These are phyloP conservation scores for Podaxis pistillaris DNA, from an alignment of 768 basidiomycete species.

Conservation along the genomic window DNA sequence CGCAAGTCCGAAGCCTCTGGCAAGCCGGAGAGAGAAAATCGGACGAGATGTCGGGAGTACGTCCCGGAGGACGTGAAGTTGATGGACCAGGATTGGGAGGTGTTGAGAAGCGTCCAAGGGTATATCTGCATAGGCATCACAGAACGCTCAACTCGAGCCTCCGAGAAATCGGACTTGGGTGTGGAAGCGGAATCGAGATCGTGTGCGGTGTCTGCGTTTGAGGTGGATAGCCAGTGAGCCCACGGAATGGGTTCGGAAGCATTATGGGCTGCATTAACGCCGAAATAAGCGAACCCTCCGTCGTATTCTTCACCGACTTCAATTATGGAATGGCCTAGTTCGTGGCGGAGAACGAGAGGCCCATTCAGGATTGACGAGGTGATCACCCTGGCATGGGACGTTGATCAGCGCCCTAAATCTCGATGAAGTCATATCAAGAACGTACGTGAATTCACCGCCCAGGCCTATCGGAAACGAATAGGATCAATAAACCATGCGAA, in stretches of 20 bases:
- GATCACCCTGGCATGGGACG: constrained; percentile 50
- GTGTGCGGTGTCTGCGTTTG: constrained; percentile 18
- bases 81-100: constrained; percentile 54
- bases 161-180: neutral
- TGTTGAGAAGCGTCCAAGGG: constrained; percentile 73
- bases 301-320: constrained; percentile 83
- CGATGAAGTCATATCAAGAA: neutral
- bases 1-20: constrained; percentile 50
- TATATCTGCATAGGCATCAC: constrained; percentile 76
- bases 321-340: constrained; percentile 80
- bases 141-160: constrained; percentile 57
- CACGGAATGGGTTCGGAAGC: constrained; percentile 50
- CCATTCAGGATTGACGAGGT: constrained; percentile 76
- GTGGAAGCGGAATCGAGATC: neutral
- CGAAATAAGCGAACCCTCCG: constrained; percentile 72
- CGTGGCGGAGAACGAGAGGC: constrained; percentile 72
- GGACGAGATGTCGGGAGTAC: constrained; percentile 59
- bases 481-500: neutral
- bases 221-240: constrained; percentile 65
- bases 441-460: constrained; percentile 78
- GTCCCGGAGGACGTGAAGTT: constrained; percentile 62
- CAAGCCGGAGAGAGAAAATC: constrained; percentile 74
- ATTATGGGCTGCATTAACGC: constrained; percentile 58
- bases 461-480: constrained; percentile 43
- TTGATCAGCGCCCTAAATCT: neutral